Base-by-base conservation (phyloP, 805 yeast genomes). In the Yamadazyma nakazawae region DNA sequence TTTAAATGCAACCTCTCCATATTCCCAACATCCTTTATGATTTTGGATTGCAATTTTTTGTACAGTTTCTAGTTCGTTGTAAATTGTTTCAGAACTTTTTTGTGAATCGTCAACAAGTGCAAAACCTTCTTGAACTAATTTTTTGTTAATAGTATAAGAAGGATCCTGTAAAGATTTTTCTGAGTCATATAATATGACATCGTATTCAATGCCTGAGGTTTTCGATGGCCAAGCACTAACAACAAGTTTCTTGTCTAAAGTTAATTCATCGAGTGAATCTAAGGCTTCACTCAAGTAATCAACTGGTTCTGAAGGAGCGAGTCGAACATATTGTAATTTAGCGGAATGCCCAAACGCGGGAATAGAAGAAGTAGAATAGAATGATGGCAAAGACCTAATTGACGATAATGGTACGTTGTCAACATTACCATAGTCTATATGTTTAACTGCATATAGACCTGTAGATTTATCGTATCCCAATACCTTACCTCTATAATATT, bases 11-110 rank as follows among this genome's bases (percentile, higher is more conserved):
- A 85, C 77, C 59, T 85, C 89, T 42, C 91, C 91, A 54, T 78
- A 81, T 63, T 82, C 81, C 91, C 91, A 85, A 59, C 87, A 82
- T 4, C 90, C 90, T 17, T 65, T 57, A 50, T 80, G 82, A 28
- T 56, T 62, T 14, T 62, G 44, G 59, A 74, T 78, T 25, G 89
- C 89, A 6, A 53, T 55, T 16, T 54, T 49, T 62, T 85, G 84
- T 2, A 72, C 68, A 28, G 58, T 63, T 41, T 67, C 47, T 44
- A 82, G 61, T 7, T 61, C 67, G 9, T 53, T 54, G 18, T 59
- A 59, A 28, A 68, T 67, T 39, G 66, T 68, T 45, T 74, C 77
- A 34, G 63, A 48, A 2, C 54, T 51, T 41, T 73, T 63, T 7
- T 60, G 46, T 6, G 48, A 53, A 13, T 47, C 47, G 45, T 78